Base-by-base conservation (phyloP, 148 eudicot genomes). In the Rhododendron ovatum region DNA sequence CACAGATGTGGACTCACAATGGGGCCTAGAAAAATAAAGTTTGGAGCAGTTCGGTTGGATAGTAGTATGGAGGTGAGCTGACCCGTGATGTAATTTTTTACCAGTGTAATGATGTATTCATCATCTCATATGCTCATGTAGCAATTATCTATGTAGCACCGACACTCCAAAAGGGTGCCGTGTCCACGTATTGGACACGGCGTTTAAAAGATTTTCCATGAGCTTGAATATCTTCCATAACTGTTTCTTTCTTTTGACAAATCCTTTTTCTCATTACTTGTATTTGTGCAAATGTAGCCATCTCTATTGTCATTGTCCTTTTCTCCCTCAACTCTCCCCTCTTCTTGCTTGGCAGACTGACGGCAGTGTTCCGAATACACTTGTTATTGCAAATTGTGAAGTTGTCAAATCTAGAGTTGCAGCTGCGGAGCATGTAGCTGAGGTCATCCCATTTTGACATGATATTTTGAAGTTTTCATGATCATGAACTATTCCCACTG, bases 351-450 rank as follows among this genome's bases (percentile, higher is more conserved):
- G 88, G 77, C 91, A 96, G 98, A 96, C 99, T 88, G 99, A 96
- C 86, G 94, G 93, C 82, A 92, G 93, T 77, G 98, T 94, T 84
- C 99, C 98, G 47, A 96, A 96, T 88, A 96, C 99, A 67, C 88
- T 96, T 88, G 97, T 97, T 43, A 94, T 97, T 86, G 96, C 99
- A 69, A 95, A 93, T 85, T 97, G 98, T 86, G 99, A 97, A 81
- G 90, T 97, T 88, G 98, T 97, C 41, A 95, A 93, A 87, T 93
- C 95, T 83, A 91, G 98, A 88, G 99, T 97, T 86, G 99, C 98
- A 85, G 98, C 99, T 69, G 95, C 94, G 12, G 97, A 92, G 83
- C 99, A 97, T 87, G 93, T 97, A 87, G 93, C 98, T 63, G 91
- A 97, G 92, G 99, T 97, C 82, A 84, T 86, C 45, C 83, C 17